Conservation (phyloP, 2,329 filamentous ascomycete genomes). For the Aspergillus japonicus region DNA sequence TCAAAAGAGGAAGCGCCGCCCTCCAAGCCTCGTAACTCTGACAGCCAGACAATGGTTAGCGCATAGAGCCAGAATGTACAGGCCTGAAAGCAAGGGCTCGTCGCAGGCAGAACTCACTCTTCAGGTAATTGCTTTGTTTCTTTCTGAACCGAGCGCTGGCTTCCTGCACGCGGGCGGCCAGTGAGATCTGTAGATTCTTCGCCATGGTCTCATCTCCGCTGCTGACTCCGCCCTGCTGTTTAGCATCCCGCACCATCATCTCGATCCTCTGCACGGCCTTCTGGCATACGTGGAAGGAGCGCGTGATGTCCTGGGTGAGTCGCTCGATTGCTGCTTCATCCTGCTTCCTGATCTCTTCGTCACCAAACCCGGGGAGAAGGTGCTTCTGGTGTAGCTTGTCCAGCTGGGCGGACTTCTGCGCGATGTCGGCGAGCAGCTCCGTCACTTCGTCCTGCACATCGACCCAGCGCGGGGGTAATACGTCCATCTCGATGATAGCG, state of each 20-base stretch:
- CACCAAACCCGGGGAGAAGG: conserved; percentile 92
- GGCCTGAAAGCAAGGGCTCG: not conserved
- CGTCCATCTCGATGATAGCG: conserved; percentile 96
- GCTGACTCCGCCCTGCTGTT: conserved; percentile 67
- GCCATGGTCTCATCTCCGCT: conserved; percentile 93
- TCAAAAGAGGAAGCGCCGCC: conserved; percentile 57
- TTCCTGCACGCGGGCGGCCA: conserved; percentile 86
- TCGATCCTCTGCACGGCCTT: conserved; percentile 84
- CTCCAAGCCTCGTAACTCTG: conserved; percentile 73
- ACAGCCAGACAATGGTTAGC: conserved; percentile 12
- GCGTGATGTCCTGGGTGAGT: conserved; percentile 86
- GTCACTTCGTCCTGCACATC: conserved; percentile 93
- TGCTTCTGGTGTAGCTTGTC: conserved; percentile 97
- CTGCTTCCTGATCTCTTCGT: conserved; percentile 80
- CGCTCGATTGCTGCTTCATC: conserved; percentile 90
- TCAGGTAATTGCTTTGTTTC: conserved; percentile 94
- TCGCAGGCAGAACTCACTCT: conserved; percentile 60
- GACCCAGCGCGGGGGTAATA: conserved; percentile 91
- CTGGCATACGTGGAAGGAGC: conserved; percentile 86
- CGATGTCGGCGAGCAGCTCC: conserved; percentile 75
- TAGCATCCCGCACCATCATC: conserved; percentile 78
- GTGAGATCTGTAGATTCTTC: conserved; percentile 87
- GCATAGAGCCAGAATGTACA: not conserved
- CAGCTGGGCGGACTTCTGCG: conserved; percentile 76
- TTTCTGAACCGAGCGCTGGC: conserved; percentile 90